Evolutionary conservation across 805 yeast genomes (phyloP).

Genomic region (Yamadazyma akitaensis): DNA sequence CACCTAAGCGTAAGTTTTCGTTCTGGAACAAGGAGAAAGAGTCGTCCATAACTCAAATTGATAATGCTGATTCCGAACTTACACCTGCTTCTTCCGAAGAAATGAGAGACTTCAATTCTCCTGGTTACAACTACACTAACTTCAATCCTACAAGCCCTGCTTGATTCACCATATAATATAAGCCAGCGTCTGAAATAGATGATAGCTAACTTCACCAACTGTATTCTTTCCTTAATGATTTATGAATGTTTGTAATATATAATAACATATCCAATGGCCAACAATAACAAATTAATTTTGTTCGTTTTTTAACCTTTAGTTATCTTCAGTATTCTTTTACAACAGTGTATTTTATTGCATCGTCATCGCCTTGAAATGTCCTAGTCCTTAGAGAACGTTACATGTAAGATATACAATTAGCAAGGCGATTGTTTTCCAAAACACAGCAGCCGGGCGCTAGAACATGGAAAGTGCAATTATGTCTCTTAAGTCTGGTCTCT

Average conservation of each 20-base stretch:
- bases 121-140: conserved; percentile 12
- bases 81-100: conserved; percentile 11
- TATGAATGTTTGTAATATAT: conserved; percentile 9
- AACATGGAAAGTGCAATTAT: too few relatives aligned
- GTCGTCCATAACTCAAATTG: conserved; percentile 6
- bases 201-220: conserved; percentile 1
- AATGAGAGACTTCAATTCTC: conserved; percentile 11
- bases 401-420: too few relatives aligned
- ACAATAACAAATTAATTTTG: not conserved
- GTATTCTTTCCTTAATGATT: conserved; percentile 9
- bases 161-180: not conserved
- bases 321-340: too few relatives aligned
- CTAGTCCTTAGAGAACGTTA: too few relatives aligned
- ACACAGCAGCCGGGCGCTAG: too few relatives aligned
- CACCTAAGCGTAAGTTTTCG: conserved; percentile 8
- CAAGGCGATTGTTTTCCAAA: too few relatives aligned
- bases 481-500: too few relatives aligned
- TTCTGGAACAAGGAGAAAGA: conserved; percentile 13
- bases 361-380: too few relatives aligned
- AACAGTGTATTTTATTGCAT: too few relatives aligned
- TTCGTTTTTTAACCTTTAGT: too few relatives aligned
- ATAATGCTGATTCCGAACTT: conserved; percentile 11
- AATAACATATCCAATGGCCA: not conserved
- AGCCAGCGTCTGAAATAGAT: not conserved
- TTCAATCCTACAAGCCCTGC: conserved; percentile 9